Conservation (phyloP, 768 basidiomycete species). For the Amanita jacksonii region DNA sequence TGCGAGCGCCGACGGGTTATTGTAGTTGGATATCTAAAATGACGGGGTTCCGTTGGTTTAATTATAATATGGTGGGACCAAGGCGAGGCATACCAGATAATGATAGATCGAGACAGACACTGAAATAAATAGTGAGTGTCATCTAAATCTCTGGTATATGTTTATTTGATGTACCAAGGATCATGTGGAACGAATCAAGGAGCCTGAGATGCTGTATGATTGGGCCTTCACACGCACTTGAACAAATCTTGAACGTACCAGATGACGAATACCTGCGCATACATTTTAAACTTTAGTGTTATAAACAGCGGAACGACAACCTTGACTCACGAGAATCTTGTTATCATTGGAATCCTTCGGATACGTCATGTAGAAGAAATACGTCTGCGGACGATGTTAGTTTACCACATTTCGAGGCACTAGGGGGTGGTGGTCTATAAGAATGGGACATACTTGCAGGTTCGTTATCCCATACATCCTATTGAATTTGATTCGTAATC, state of each 20-base stretch:
- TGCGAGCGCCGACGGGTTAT: conserved; percentile 23
- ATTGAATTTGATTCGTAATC: not conserved
- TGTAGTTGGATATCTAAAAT: conserved; percentile 27
- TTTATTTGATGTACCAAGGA: conserved; percentile 16
- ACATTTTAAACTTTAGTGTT: too few species aligned
- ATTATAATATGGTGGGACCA: not conserved
- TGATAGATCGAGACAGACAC: conserved; percentile 27
- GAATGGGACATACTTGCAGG: conserved; percentile 18
- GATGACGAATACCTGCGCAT: not conserved
- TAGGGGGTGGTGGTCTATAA: not conserved
- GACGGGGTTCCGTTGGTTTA: too few species aligned
- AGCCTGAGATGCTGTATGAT: conserved; percentile 15
- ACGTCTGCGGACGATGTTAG: conserved; percentile 19
- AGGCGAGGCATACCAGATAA: conserved; percentile 21
- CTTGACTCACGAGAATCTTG: conserved; percentile 18
- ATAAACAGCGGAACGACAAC: too few species aligned
- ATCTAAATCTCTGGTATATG: not conserved
- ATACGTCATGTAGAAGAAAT: conserved; percentile 25
- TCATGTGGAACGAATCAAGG: conserved; percentile 23
- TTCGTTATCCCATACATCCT: conserved; percentile 29
- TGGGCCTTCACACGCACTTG: too few species aligned
- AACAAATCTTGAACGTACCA: not conserved
- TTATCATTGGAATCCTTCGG: conserved; percentile 19
- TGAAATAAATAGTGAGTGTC: not conserved
- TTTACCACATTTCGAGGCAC: too few species aligned